phyloP scores from a whole-genome alignment of 1,284 basidiomycete species.

The Entoloma clypeatum region DNA sequence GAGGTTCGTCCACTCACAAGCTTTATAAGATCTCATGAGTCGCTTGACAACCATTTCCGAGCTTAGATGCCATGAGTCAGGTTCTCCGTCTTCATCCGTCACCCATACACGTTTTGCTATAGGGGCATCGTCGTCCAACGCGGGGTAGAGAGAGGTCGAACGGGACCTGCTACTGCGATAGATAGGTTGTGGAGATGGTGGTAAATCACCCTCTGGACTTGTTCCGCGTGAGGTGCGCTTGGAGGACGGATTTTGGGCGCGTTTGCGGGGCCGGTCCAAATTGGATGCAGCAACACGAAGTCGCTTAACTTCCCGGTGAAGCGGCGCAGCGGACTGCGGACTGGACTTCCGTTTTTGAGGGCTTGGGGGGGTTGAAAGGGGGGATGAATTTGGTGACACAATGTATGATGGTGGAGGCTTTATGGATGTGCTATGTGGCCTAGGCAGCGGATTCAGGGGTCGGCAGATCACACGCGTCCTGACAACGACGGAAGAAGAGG shows the following conservation, averaged over 20 bases:
- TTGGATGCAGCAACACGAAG: slow-evolving; percentile 26
- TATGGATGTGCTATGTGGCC: slow-evolving; percentile 9
- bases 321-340: slow-evolving; percentile 20
- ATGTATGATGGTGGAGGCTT: slow-evolving; percentile 17
- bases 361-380: slow-evolving; percentile 25
- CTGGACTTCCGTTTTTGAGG: slow-evolving; percentile 32
- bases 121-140: slow-evolving; percentile 28
- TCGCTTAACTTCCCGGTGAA: slow-evolving; percentile 37
- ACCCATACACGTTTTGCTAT: slow-evolving; percentile 40
- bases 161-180: slow-evolving; percentile 48
- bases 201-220: slow-evolving; percentile 34
- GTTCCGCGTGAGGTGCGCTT: slow-evolving; percentile 37
- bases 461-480: slow-evolving; percentile 26
- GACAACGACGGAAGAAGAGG: slow-evolving; percentile 27
- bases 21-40: slow-evolving; percentile 61
- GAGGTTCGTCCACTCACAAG: slow-evolving; percentile 43
- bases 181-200: slow-evolving; percentile 45
- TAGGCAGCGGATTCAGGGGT: slow-evolving; percentile 11
- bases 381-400: slow-evolving; percentile 28
- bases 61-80: slow-evolving; percentile 50
- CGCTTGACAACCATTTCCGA: slow-evolving; percentile 56
- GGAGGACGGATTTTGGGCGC: slow-evolving; percentile 28
- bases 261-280: slow-evolving; percentile 26
- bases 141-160: slow-evolving; percentile 44
- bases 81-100: slow-evolving; percentile 47